A percentile compares a stretch with the other conserved stretches of the same genome.
Evolutionary conservation across 1,284 basidiomycete genomes (phyloP).

Genomic region (Pseudozyma sp.): DNA sequence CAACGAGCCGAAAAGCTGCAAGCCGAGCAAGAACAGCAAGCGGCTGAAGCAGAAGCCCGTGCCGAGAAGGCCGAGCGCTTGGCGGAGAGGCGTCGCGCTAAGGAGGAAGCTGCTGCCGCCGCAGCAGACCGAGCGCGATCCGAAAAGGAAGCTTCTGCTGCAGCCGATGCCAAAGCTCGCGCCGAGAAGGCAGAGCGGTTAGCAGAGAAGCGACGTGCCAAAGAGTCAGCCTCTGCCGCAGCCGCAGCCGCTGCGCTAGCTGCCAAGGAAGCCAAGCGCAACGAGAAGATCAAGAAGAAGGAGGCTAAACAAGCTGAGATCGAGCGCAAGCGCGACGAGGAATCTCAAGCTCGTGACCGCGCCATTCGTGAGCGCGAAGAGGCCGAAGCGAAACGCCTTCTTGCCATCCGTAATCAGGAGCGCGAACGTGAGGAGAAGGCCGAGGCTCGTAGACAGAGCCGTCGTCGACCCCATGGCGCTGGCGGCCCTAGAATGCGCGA

Average conservation of each 20-base stretch:
- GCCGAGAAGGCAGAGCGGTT: constrained; percentile 34
- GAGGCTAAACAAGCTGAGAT: constrained; percentile 37
- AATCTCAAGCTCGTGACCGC: constrained; percentile 40
- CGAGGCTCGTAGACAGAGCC: constrained; percentile 39
- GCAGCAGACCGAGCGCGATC: constrained; percentile 44
- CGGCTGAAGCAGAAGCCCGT: constrained; percentile 25
- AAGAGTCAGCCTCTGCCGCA: constrained; percentile 45
- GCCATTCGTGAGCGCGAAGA: constrained; percentile 42
- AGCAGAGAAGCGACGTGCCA: constrained; percentile 38
- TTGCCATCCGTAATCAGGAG: constrained; percentile 39
- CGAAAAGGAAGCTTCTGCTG: constrained; percentile 36
- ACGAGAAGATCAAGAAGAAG: constrained; percentile 33
- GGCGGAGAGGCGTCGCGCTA: constrained; percentile 37
- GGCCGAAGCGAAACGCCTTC: constrained; percentile 41
- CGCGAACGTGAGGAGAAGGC: constrained; percentile 36
- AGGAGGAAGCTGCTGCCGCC: constrained; percentile 48
- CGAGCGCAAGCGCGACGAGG: constrained; percentile 38
- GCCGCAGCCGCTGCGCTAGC: constrained; percentile 47
- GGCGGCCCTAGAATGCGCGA: constrained; percentile 29
- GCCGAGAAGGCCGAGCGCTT: constrained; percentile 35
- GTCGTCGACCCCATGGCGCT: constrained; percentile 35
- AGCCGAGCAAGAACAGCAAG: constrained; percentile 27
- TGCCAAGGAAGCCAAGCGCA: constrained; percentile 47
- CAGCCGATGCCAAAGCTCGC: constrained; percentile 26
- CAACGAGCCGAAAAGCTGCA: constrained; percentile 24